Evolutionary conservation across 2,329 filamentous ascomycete species (phyloP), one percentile per base, ranked within the genome.

Genomic region (Fusarium torulosum): DNA sequence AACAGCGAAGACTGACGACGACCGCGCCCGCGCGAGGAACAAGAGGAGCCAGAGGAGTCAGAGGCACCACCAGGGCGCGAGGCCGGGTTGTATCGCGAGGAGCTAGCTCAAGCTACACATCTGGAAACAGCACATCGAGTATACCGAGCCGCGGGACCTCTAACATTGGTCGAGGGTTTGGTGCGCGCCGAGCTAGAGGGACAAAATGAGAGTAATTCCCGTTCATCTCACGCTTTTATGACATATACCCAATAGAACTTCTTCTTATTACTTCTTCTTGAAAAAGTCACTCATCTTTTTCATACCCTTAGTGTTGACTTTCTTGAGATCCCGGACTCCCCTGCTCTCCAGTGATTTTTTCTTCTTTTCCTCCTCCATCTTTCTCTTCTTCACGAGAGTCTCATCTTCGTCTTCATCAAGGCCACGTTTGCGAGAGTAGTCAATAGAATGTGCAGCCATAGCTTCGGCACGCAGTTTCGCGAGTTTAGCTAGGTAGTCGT

Each of bases 251-350:
- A 72, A 62, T 69, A 71, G 43, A 69, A 38, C 44, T 64, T 59
- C 15, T 55, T 63, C 31, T 40, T 57, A 56, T 59, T 71, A 74
- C 64, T 86, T 87, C 80, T 95, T 96, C 62, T 88, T 88, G 78
- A 99, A 99, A 80, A 99, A 99, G 64, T 90, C 87, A 76, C 92
- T 97, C 86, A 99, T 87, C 83, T 98, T 99, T 85, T 92, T 96
- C 96, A 99, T 99, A 2, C 96, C 96, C 21, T 81, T 88, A 0
- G 91, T 94, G 79, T 98, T 92, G 46, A 94, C 95, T 81, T 98
- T 99, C 77, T 91, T 91, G 74, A 99, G 77, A 46, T 94, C 86
- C 75, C 89, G 90, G 2, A 97, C 88, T 1, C 88, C 94, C 27
- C 89, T 85, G 65, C 91, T 96, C 79, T 92, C 87, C 23, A 82